A percentile compares a stretch with the other conserved stretches of the same genome.
Evolutionary conservation across 2,329 filamentous ascomycete species (phyloP).

Genomic region (Scolecobasidium constrictum): DNA sequence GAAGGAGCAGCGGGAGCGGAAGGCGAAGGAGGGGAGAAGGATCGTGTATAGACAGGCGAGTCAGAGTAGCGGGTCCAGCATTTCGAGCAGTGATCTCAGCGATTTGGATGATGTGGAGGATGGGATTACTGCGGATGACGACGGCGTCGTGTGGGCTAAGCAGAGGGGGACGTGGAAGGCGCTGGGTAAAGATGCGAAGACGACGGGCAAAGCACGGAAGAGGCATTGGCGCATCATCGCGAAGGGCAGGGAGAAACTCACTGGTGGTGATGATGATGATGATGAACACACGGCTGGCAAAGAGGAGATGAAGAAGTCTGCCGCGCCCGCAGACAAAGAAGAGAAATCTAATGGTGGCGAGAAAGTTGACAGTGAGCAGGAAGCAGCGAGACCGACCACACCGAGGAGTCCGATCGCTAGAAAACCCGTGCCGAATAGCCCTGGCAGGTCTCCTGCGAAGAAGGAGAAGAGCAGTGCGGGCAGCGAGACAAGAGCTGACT

Average conservation of each 20-base stretch:
- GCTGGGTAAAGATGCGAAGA: not conserved
- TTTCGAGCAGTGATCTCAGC: constrained; percentile 48
- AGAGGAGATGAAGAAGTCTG: not conserved
- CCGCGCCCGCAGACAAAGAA: too few species aligned
- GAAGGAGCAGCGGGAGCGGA: constrained; percentile 59
- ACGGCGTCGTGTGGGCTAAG: too few species aligned
- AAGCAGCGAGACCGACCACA: too few species aligned
- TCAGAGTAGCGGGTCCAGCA: constrained; percentile 24
- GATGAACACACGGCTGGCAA: not conserved
- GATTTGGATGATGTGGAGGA: constrained; percentile 35
- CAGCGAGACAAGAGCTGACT: too few species aligned
- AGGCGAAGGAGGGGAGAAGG: constrained; percentile 50
- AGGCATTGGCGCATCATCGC: not conserved
- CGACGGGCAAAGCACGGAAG: not conserved
- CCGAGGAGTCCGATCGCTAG: too few species aligned
- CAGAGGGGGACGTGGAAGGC: not conserved
- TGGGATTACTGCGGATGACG: too few species aligned
- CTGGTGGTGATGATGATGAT: not conserved
- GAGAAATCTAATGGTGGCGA: too few species aligned
- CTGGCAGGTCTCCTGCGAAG: too few species aligned
- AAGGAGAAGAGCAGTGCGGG: too few species aligned
- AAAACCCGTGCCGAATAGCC: too few species aligned
- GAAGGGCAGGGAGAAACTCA: too few species aligned
- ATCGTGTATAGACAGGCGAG: constrained; percentile 45
- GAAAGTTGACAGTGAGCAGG: too few species aligned